These are phyloP conservation scores for Knoxia roxburghii DNA, from an alignment of 257 asterid species.

Conservation along the genomic window DNA sequence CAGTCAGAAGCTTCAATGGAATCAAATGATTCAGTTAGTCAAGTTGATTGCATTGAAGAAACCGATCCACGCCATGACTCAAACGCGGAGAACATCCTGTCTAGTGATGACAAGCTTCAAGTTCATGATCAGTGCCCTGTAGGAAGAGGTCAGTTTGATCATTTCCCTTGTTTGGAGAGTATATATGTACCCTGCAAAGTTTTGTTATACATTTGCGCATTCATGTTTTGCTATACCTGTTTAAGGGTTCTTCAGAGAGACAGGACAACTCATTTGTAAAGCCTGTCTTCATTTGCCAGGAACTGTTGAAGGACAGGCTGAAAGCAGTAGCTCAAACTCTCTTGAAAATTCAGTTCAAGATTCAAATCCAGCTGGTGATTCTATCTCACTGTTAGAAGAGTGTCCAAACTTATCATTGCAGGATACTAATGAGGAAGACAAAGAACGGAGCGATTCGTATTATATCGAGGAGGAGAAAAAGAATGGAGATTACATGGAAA, in stretches of 20 bases:
- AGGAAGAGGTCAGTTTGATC: constrained; percentile 30
- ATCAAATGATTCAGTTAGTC: constrained; percentile 12
- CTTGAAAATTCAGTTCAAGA: constrained; percentile 6
- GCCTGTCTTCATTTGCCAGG: constrained; percentile 14
- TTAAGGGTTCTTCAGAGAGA: not conserved
- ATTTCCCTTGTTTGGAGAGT: not conserved
- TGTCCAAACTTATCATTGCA: constrained; percentile 1
- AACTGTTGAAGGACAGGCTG: constrained; percentile 24
- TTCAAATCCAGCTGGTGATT: constrained; percentile 9
- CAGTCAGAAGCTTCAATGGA: constrained; percentile 22
- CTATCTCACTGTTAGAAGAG: constrained; percentile 28
- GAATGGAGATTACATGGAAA: not conserved
- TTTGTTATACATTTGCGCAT: not conserved
- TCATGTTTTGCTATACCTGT: not conserved
- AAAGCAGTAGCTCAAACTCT: constrained; percentile 11
- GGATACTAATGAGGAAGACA: constrained; percentile 18
- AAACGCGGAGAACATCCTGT: constrained; percentile 18
- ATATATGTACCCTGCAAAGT: not conserved
- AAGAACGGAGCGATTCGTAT: constrained; percentile 7
- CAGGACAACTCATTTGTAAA: not conserved
- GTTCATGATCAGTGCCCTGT: constrained; percentile 25
- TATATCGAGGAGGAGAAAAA: constrained; percentile 9
- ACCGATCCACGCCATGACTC: constrained; percentile 7
- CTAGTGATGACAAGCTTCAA: constrained; percentile 9
- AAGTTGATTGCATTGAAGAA: constrained; percentile 18